These are phyloP conservation scores for Thielaviopsis euricoi DNA, from an alignment of 2,329 filamentous ascomycete species.

Conservation along the genomic window DNA sequence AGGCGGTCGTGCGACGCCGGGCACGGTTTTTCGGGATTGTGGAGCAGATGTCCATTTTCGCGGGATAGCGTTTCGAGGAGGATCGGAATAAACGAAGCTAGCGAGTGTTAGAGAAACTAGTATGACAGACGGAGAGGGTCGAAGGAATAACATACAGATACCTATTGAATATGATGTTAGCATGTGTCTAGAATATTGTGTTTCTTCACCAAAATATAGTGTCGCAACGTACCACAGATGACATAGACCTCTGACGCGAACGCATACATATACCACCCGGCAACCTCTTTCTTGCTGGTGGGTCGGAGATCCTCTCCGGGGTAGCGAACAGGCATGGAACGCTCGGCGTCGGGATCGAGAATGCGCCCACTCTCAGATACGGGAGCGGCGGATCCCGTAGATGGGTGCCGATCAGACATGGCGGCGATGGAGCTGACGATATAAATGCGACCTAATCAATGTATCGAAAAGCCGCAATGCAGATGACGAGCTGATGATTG, in stretches of 20 bases:
- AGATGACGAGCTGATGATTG: not conserved
- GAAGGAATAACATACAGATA: conserved; percentile 17
- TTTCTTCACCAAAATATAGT: not conserved
- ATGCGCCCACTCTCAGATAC: not conserved
- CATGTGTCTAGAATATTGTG: not conserved
- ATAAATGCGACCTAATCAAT: not conserved
- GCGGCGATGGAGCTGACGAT: not conserved
- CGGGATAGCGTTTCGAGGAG: conserved; percentile 84
- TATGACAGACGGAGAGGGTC: not conserved
- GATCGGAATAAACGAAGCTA: conserved; percentile 89
- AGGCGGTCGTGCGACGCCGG: conserved; percentile 41
- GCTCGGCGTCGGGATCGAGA: not conserved
- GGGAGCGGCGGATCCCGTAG: not conserved
- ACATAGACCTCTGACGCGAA: conserved; percentile 96
- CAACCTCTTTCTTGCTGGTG: conserved; percentile 73
- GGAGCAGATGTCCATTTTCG: conserved; percentile 75
- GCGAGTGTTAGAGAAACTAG: not conserved
- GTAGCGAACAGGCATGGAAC: conserved; percentile 35
- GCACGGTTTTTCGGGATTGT: conserved; percentile 62
- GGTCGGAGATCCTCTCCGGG: conserved; percentile 73
- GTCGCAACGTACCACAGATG: conserved; percentile 52
- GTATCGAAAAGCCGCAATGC: not conserved
- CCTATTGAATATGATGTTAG: conserved; percentile 12
- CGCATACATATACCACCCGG: conserved; percentile 90
- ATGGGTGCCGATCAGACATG: not conserved